These are phyloP conservation scores for Berberis thunbergii DNA, from an alignment of 164 flowering plant species.

Conservation along the genomic window DNA sequence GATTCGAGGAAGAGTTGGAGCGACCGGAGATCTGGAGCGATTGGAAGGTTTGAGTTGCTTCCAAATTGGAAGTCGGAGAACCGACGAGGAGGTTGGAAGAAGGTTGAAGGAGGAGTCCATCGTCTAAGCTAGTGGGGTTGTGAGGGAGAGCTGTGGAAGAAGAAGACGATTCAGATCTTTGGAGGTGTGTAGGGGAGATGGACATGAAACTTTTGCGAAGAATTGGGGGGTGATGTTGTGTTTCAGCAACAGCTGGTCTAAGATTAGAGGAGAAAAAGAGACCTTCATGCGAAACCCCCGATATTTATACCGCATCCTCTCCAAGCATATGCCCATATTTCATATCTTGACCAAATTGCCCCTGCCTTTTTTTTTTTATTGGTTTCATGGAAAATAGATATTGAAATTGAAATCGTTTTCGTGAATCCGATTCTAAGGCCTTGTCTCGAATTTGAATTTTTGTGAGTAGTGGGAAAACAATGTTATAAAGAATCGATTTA, in stretches of 20 bases:
- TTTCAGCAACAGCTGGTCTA: conserved; percentile 15
- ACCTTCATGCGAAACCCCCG: no score
- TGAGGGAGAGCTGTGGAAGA: conserved; percentile 20
- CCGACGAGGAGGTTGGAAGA: conserved; percentile 7
- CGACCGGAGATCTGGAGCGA: conserved; percentile 14
- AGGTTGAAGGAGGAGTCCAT: conserved; percentile 33
- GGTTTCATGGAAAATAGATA: no score
- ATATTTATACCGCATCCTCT: no score
- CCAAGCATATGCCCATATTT: no score
- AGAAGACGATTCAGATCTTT: conserved; percentile 31
- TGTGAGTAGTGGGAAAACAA: no score
- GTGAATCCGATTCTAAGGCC: no score
- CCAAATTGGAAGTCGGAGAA: neutral
- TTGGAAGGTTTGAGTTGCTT: conserved; percentile 8
- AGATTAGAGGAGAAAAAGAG: neutral
- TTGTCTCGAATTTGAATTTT: no score
- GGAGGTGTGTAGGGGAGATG: conserved; percentile 65
- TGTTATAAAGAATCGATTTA: no score
- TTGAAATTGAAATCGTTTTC: no score
- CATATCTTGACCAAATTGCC: neutral
- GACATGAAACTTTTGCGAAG: conserved; percentile 66
- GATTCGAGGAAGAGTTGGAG: neutral
- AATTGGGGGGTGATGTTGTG: conserved; percentile 1
- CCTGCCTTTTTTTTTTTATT: neutral
- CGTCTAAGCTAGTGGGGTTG: conserved; percentile 39